phyloP scores from a whole-genome alignment of 345 rosid genomes.

The Moricandia arvensis region DNA sequence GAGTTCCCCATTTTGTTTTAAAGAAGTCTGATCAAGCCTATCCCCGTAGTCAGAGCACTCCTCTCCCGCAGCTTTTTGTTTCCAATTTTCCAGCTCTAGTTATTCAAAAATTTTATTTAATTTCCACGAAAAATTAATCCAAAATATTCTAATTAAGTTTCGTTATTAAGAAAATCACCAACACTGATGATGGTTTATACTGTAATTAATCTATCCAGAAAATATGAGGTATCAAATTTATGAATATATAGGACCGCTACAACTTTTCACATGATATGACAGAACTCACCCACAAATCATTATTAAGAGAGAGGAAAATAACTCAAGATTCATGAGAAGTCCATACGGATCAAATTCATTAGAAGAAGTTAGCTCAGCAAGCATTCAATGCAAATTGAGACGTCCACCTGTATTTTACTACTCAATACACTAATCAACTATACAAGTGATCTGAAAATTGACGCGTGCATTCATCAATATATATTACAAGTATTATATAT shows the following conservation, averaged over 20 bases:
- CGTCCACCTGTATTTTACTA: conserved; percentile 26
- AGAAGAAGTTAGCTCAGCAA: conserved; percentile 4
- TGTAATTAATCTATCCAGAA: not conserved
- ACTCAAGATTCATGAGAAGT: not conserved
- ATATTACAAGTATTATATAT: not conserved
- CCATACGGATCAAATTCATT: conserved; percentile 5
- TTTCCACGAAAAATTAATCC: not conserved
- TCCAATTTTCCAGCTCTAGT: not conserved
- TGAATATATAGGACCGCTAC: not conserved
- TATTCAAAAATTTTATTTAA: not conserved
- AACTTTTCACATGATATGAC: not conserved
- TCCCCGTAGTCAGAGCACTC: not conserved
- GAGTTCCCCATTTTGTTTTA: not conserved
- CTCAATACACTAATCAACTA: not conserved
- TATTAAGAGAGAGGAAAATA: not conserved
- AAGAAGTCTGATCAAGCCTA: not conserved
- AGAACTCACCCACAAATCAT: not conserved
- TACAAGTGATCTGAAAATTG: conserved; percentile 20
- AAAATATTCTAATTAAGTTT: not conserved
- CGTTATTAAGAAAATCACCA: not conserved
- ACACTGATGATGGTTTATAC: not conserved
- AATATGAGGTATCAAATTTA: not conserved
- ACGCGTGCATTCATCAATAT: conserved; percentile 4
- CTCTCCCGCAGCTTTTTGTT: not conserved
- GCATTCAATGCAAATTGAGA: conserved; percentile 31